Percentiles rank a stretch among this genome's conserved stretches.
Conservation (phyloP, 805 yeast species). For the Ogataea naganishii region DNA sequence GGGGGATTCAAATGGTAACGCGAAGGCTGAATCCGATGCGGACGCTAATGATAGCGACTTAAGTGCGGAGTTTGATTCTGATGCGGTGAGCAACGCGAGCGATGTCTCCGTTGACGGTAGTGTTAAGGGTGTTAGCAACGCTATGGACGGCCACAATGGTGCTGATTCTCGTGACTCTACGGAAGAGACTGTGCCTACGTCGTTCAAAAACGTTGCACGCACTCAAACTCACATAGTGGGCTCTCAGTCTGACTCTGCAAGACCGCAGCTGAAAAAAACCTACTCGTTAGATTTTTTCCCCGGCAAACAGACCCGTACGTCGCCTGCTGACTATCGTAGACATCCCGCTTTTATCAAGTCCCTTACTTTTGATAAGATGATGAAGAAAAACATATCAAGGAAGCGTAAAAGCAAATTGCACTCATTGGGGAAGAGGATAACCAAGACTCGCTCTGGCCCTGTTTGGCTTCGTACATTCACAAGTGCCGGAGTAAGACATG, state of each 20-base stretch:
- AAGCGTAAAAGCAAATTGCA: conserved; percentile 6
- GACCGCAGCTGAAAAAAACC: conserved; percentile 30
- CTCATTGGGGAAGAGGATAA: conserved; percentile 18
- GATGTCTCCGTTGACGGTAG: conserved; percentile 14
- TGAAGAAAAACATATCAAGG: conserved; percentile 18
- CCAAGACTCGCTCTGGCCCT: conserved; percentile 10
- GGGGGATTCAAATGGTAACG: too few species aligned
- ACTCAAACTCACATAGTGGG: conserved; percentile 19
- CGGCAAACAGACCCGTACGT: conserved; percentile 5
- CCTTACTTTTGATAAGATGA: conserved; percentile 40
- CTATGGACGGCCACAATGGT: conserved; percentile 5
- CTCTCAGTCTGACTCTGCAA: conserved; percentile 22
- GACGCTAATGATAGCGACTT: conserved; percentile 13
- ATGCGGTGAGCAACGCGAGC: conserved; percentile 4
- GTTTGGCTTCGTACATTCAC: conserved; percentile 2
- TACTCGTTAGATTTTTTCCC: conserved; percentile 35
- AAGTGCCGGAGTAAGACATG: conserved; percentile 7
- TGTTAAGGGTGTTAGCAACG: conserved; percentile 5
- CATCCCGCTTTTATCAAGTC: conserved; percentile 21
- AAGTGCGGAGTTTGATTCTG: conserved; percentile 16
- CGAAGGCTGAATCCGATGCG: too few species aligned
- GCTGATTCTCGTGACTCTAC: too few species aligned
- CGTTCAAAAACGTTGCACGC: conserved; percentile 11
- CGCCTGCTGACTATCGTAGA: conserved; percentile 7
- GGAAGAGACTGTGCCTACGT: conserved; percentile 2